Evolutionary conservation across 495 filamentous ascomycete species (phyloP).

Genomic region (Cercophora samala): DNA sequence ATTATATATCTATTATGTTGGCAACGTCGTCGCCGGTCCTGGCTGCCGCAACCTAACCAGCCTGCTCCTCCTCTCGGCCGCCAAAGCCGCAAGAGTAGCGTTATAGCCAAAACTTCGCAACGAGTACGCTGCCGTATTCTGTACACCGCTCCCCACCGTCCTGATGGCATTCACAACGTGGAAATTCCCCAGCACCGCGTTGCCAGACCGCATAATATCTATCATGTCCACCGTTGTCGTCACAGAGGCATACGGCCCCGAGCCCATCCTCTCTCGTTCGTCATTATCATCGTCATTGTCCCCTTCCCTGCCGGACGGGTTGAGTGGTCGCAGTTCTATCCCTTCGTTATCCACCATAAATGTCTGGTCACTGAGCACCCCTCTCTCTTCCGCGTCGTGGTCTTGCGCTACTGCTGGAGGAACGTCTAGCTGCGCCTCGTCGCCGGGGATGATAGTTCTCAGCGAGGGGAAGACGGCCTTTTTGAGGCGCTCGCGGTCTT

Average conservation of each 20-base stretch:
- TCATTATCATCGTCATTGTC: constrained; percentile 20
- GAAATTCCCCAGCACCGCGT: constrained; percentile 65
- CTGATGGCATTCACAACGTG: constrained; percentile 63
- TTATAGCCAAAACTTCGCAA: constrained; percentile 50
- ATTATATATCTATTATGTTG: constrained; percentile 12
- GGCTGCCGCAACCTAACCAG: constrained; percentile 23
- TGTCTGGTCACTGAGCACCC: constrained; percentile 54
- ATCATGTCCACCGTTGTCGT: constrained; percentile 39
- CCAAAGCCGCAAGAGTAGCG: constrained; percentile 45
- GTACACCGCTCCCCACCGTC: constrained; percentile 58
- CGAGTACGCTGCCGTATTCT: constrained; percentile 48
- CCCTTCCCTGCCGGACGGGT: constrained; percentile 4
- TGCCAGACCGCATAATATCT: constrained; percentile 64
- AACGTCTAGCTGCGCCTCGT: neutral
- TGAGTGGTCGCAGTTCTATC: constrained; percentile 50
- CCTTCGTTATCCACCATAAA: constrained; percentile 39
- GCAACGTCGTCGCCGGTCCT: neutral
- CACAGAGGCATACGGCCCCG: constrained; percentile 46
- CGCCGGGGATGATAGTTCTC: constrained; percentile 16
- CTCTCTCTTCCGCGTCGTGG: constrained; percentile 79
- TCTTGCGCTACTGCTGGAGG: constrained; percentile 52
- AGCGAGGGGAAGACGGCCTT: constrained; percentile 38
- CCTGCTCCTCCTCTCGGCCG: constrained; percentile 44
- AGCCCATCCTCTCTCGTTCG: constrained; percentile 45
- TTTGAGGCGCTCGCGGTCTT: constrained; percentile 61